Conservation (phyloP, 129 eudicot genomes). For the Artemisia annua region DNA sequence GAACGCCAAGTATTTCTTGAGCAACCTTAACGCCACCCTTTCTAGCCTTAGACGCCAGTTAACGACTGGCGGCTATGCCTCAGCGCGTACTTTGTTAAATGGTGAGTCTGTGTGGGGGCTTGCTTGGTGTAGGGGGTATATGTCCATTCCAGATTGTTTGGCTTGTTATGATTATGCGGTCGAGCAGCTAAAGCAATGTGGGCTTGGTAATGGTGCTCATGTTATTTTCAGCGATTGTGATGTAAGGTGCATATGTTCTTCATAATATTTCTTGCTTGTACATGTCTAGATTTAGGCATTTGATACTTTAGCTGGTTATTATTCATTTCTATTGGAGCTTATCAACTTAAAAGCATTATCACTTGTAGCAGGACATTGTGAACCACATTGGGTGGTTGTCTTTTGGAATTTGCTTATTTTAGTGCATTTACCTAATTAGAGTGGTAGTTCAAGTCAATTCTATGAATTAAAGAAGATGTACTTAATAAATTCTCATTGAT, state of each 20-base stretch:
- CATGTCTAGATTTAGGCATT: background rate
- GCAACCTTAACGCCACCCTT: slow-evolving; percentile 60
- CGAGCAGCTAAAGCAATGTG: slow-evolving; percentile 45
- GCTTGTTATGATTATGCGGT: slow-evolving; percentile 59
- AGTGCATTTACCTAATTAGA: no score
- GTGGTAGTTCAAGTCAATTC: no score
- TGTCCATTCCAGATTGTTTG: slow-evolving; percentile 50
- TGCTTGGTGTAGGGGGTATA: slow-evolving; percentile 64
- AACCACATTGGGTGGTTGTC: background rate
- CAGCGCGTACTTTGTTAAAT: slow-evolving; percentile 47
- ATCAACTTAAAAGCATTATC: background rate
- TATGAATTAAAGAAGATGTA: no score
- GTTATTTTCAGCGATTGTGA: slow-evolving; percentile 66
- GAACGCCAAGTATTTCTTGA: slow-evolving; percentile 33
- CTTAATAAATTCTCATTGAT: no score
- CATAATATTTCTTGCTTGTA: background rate
- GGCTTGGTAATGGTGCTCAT: slow-evolving; percentile 70
- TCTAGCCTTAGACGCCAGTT: slow-evolving; percentile 50
- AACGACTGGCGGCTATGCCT: slow-evolving; percentile 38
- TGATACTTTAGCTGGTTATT: background rate
- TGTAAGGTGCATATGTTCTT: slow-evolving; percentile 41
- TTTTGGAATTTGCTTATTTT: no score
- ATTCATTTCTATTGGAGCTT: background rate
- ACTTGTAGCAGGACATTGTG: background rate
- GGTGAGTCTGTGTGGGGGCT: slow-evolving; percentile 66